Evolutionary conservation across 495 filamentous ascomycete genomes (phyloP), one percentile per base, ranked within the genome.

Genomic region (Neurospora sp.): DNA sequence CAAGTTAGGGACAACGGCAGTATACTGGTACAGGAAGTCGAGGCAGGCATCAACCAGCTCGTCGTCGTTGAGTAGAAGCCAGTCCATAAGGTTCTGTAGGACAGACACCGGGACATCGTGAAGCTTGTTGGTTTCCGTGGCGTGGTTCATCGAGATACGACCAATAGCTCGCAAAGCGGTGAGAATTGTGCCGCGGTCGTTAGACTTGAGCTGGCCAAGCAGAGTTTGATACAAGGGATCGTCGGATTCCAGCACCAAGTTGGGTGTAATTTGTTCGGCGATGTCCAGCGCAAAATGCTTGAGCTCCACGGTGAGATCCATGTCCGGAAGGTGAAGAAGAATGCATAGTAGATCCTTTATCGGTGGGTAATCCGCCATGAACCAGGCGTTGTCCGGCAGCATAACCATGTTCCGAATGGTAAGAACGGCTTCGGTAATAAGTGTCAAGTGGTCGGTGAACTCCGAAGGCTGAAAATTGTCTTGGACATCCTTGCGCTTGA

Each of bases 21-120:
- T 97, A 79, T 93, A 99, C 79, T 97, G 94, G 77, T 98, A 98
- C 74, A 97, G 88, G 79, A 99, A 97, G 81, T 98, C 96, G 31
- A 98, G 86, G 72, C 92, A 93, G 39, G 93, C 92, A 70, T 90
- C 90, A 74, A 94, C 85, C 7, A 99, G 85, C 73, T 98, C 96
- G 74, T 96, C 93, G 77, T 99, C 96, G 72, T 97, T 93, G 18
- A 97, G 87, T 27, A 98, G 83, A 4, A 94, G 89, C 85, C 92
- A 94, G 75, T 92, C 89, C 75, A 90, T 90, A 75, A 98, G 85
- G 42, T 89, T 89, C 73, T 90, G 85, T 9, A 98, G 81, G 5
- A 88, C 87, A 6, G 82, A 71, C 37, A 85, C 82, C 0, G 93
- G 88, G n/a, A 98, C 89, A 72, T 88, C 88, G 69, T 89, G 86